phyloP scores from a whole-genome alignment of 2,329 filamentous ascomycete species.

The Verticillium tricorpus region DNA sequence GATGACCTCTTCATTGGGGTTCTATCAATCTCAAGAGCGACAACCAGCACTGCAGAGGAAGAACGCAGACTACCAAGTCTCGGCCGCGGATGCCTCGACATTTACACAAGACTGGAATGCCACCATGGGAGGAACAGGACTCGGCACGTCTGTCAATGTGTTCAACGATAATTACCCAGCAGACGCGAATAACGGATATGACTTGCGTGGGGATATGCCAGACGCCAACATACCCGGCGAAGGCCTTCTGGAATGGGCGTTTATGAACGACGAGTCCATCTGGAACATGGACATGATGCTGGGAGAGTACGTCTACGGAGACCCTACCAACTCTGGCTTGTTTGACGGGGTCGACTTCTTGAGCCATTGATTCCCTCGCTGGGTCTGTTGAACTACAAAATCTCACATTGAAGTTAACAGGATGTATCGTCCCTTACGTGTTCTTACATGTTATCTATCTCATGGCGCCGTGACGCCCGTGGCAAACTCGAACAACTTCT shows the following conservation, averaged over 20 bases:
- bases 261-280: conserved; percentile 12
- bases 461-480: background rate
- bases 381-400: too few species aligned
- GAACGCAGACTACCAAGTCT: background rate
- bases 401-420: too few species aligned
- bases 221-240: background rate
- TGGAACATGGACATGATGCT: conserved; percentile 15
- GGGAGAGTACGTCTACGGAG: conserved; percentile 14
- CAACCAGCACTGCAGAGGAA: background rate
- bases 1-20: background rate
- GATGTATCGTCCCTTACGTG: background rate
- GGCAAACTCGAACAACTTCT: conserved; percentile 15
- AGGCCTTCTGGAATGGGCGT: conserved; percentile 9
- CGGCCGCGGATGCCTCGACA: background rate
- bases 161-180: background rate
- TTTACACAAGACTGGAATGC: background rate
- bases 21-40: background rate
- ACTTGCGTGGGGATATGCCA: background rate
- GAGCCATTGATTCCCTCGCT: background rate
- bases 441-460: background rate
- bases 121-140: background rate
- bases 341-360: background rate
- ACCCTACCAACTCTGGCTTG: conserved; percentile 1
- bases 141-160: background rate
- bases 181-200: background rate